Evolutionary conservation across 352 stramenopile species (phyloP), one percentile per base, ranked within the genome.

Genomic region (Phytopythium vexans): DNA sequence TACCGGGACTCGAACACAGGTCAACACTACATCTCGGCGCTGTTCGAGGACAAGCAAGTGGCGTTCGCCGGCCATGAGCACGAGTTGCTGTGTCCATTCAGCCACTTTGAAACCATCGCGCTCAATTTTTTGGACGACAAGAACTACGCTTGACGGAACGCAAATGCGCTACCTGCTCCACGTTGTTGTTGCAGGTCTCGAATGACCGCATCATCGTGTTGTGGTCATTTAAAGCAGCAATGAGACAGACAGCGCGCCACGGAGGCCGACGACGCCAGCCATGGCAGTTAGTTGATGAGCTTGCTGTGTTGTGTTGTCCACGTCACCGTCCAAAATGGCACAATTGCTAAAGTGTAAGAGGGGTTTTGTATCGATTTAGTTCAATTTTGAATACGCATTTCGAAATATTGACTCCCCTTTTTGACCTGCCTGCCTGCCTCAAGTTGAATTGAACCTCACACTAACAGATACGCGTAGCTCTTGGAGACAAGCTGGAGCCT

Each of bases 21-120:
- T 21, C 47, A 74, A 35, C 78, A 74, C 41, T 90, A 75, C 59
- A 46, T 94, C 39, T 66, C 74, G 33, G 70, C 83, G 41, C 64
- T 69, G 12, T 92, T 90, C 36, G 81, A 89, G 33, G 78, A 75
- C 54, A 56, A 71, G 14, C 52, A 54, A 3, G 64, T 90, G 49
- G 61, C 36, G 37, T 83, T 86, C 41, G 66, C 71, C 14, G 80
- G 72, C 16, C 68, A 89, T 43, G 66, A 74, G 40, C 69, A 81
- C 39, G 68, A 81, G 16, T 38, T 62, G 14, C 39, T 87, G 14
- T 92, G 79, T 44, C 69, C 79, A 40, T 92, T 92, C 53, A 57
- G 49, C 36, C 69, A 85, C 58, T 81, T 94, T 40, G 75, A 94
- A 52, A 44, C 61, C 8, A 58, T 82, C 12, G 78, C 72, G 1